Percentiles rank a stretch among this genome's conserved stretches.
Conservation (phyloP, 2,329 filamentous ascomycete species). For the Diplodia mutila region DNA sequence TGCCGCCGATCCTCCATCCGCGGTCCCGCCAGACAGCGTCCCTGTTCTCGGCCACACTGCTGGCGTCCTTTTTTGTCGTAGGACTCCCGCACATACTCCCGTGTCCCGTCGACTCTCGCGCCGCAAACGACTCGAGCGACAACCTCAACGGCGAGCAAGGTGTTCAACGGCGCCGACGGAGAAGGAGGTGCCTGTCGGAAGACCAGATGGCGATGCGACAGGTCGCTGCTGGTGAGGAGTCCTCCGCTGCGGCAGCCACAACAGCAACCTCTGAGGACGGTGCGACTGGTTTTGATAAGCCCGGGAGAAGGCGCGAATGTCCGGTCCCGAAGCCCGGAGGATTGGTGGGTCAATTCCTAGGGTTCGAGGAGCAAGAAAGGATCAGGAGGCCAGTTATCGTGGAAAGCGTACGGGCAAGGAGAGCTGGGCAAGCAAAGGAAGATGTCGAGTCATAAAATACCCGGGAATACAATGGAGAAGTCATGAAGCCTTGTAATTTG, state of each 20-base stretch:
- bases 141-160: conserved; percentile 38
- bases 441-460: conserved; percentile 17
- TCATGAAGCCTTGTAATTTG: background rate
- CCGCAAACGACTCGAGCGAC: conserved; percentile 59
- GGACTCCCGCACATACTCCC: conserved; percentile 87
- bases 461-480: background rate
- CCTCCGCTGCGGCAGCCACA: conserved; percentile 25
- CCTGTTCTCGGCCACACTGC: conserved; percentile 90
- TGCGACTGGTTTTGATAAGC: conserved; percentile 5
- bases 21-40: conserved; percentile 91
- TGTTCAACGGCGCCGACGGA: conserved; percentile 23
- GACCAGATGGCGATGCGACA: conserved; percentile 28
- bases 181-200: conserved; percentile 45
- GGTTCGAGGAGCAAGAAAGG: conserved; percentile 57
- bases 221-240: conserved; percentile 32
- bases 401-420: conserved; percentile 26
- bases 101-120: conserved; percentile 78
- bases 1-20: conserved; percentile 87
- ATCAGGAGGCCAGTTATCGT: conserved; percentile 28
- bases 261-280: conserved; percentile 28
- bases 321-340: conserved; percentile 90
- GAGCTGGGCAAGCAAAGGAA: conserved; percentile 20
- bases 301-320: conserved; percentile 64
- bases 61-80: conserved; percentile 90
- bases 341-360: conserved; percentile 73